Conservation (phyloP, 2,329 filamentous ascomycete genomes). For the Apiospora arundinis region DNA sequence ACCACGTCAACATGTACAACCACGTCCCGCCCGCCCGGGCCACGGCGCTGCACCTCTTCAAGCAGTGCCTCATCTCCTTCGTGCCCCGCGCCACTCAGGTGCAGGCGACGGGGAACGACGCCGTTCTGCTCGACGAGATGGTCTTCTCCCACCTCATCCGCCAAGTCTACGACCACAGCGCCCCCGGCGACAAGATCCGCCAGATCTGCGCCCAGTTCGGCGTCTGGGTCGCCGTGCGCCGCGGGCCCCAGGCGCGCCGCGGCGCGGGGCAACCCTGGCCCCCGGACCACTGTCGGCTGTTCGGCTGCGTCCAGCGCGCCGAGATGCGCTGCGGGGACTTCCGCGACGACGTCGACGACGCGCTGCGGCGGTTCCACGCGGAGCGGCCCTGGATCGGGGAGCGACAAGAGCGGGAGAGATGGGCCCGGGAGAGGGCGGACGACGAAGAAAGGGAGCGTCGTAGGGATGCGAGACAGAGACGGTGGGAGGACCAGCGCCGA, state of each 20-base stretch:
- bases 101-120: no score
- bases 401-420: no score
- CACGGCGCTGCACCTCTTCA: background rate
- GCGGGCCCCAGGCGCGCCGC: background rate
- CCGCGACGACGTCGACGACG: no score
- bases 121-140: background rate
- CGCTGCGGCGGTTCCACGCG: no score
- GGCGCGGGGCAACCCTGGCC: background rate
- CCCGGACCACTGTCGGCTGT: background rate
- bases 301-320: background rate
- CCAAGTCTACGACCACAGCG: background rate
- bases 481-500: no score
- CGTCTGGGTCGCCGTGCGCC: background rate
- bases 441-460: no score
- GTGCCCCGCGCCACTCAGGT: no score
- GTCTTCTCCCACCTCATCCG: background rate
- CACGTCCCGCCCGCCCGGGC: background rate
- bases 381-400: no score
- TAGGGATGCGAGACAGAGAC: no score
- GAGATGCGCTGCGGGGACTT: no score
- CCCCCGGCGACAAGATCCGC: background rate
- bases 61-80: slow-evolving; percentile 1
- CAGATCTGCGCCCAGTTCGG: background rate
- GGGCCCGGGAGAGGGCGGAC: no score
- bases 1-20: background rate